These are phyloP conservation scores for Nannochloris sp. DNA, from an alignment of 139 green algal genomes.

Conservation along the genomic window DNA sequence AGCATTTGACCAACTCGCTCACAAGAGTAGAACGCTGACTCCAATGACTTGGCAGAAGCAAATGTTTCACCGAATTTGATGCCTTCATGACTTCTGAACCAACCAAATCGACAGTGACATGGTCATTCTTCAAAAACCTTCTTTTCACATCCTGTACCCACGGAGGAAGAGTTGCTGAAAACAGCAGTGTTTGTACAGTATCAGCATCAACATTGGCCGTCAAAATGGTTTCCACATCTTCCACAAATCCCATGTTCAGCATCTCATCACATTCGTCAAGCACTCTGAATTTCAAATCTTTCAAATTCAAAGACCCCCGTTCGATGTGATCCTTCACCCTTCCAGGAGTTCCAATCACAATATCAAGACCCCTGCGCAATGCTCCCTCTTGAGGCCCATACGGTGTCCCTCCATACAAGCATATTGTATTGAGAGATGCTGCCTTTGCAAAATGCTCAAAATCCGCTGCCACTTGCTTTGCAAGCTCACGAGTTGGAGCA, in stretches of 20 bases:
- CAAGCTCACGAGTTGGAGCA: conserved; percentile 93
- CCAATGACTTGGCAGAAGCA: conserved; percentile 87
- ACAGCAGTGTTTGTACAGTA: conserved; percentile 92
- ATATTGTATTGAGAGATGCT: conserved; percentile 57
- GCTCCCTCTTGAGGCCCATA: conserved; percentile 68
- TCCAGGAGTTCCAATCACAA: conserved; percentile 92
- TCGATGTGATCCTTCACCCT: conserved; percentile 94
- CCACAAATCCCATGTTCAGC: conserved; percentile 99
- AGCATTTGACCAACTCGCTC: conserved; percentile 70
- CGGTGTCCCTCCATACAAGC: conserved; percentile 89
- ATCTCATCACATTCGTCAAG: conserved; percentile 99
- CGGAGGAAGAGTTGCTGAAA: conserved; percentile 87
- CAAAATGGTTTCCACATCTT: conserved; percentile 97
- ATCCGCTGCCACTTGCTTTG: conserved; percentile 92
- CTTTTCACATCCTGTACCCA: conserved; percentile 90
- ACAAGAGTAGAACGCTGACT: conserved; percentile 56
- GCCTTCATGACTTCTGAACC: conserved; percentile 83
- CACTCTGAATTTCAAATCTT: conserved; percentile 64
- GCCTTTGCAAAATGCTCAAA: conserved; percentile 79
- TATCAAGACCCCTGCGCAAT: conserved; percentile 78
- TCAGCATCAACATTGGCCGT: conserved; percentile 31
- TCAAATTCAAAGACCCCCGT: conserved; percentile 70
- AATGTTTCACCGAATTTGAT: conserved; percentile 72
- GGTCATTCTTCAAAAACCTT: conserved; percentile 67
- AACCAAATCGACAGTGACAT: conserved; percentile 84